Percentiles rank a stretch among this genome's conserved stretches.
Conservation (phyloP, 208 protist genomes). For the Naegleria fowleri region DNA sequence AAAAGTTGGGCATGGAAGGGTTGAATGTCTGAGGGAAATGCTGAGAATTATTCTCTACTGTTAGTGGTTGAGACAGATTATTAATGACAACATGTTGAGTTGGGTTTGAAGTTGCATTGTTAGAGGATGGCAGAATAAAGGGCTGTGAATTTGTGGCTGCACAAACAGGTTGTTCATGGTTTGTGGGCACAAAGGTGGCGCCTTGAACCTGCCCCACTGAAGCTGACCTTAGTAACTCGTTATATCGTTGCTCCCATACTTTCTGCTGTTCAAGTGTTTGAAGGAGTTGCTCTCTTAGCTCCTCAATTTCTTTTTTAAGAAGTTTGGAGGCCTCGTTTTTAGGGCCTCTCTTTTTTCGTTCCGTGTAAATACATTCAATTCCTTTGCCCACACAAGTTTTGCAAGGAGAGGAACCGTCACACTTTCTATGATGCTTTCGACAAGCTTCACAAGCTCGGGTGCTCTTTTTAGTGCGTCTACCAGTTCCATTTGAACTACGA, state of each 20-base stretch:
- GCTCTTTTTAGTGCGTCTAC: not conserved
- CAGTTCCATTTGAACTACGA: not conserved
- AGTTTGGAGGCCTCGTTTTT: slow-evolving; percentile 10
- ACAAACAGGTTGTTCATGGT: too few relatives aligned
- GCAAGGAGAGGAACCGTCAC: not conserved
- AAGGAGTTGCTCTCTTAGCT: not conserved
- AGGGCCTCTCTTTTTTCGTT: slow-evolving; percentile 24
- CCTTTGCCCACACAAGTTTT: not conserved
- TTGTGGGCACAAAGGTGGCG: not conserved
- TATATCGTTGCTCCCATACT: not conserved
- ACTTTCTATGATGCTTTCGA: slow-evolving; percentile 21
- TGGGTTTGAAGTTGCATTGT: not conserved
- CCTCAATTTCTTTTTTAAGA: not conserved
- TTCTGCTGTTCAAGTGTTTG: not conserved
- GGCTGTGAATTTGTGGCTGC: too few relatives aligned
- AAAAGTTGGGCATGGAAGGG: too few relatives aligned
- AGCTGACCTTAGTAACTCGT: not conserved
- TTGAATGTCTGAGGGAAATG: not conserved
- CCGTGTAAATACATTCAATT: not conserved
- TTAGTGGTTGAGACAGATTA: not conserved
- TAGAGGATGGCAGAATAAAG: too few relatives aligned
- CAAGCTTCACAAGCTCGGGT: not conserved
- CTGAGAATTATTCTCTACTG: not conserved
- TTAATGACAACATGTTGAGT: not conserved
- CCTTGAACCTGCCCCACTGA: not conserved